Percentiles rank a stretch among this genome's conserved stretches.
Conservation (phyloP, 305 asterid genomes). For the Rubia occidens region DNA sequence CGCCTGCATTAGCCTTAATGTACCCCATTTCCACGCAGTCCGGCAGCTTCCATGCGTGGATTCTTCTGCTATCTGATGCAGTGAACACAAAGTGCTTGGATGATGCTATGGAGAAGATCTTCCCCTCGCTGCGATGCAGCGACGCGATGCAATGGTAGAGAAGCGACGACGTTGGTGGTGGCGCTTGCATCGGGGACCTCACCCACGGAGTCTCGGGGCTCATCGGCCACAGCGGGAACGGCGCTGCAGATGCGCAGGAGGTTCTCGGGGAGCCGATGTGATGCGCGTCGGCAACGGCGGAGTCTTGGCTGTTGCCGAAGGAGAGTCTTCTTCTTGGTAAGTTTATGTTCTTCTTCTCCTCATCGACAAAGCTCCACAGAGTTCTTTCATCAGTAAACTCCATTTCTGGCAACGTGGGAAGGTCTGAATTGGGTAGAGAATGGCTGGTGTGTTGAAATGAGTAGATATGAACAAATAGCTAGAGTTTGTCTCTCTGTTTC, state of each 20-base stretch:
- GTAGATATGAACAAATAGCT: not conserved
- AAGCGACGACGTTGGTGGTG: slow-evolving; percentile 36
- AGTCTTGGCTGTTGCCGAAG: slow-evolving; percentile 33
- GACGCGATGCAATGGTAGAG: slow-evolving; percentile 65
- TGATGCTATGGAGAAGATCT: slow-evolving; percentile 43
- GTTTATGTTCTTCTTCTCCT: slow-evolving; percentile 31
- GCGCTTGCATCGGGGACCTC: slow-evolving; percentile 36
- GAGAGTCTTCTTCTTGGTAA: slow-evolving; percentile 48
- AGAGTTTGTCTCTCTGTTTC: not conserved
- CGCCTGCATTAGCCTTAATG: slow-evolving; percentile 39
- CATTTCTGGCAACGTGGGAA: slow-evolving; percentile 21
- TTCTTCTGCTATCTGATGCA: slow-evolving; percentile 50
- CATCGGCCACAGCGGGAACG: slow-evolving; percentile 40
- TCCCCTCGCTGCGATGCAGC: slow-evolving; percentile 52
- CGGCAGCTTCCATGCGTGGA: slow-evolving; percentile 66
- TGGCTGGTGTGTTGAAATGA: not conserved
- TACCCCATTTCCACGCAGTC: slow-evolving; percentile 55
- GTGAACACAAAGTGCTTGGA: slow-evolving; percentile 48
- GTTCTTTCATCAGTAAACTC: slow-evolving; percentile 33
- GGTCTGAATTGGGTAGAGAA: slow-evolving; percentile 2
- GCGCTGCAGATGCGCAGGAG: slow-evolving; percentile 53
- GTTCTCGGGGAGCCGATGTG: slow-evolving; percentile 44
- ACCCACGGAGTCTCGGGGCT: slow-evolving; percentile 62
- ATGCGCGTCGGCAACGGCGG: slow-evolving; percentile 13
- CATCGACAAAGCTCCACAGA: slow-evolving; percentile 34